These are phyloP conservation scores for Trypanosoma vivax DNA, from an alignment of 208 protist genomes.

Conservation along the genomic window DNA sequence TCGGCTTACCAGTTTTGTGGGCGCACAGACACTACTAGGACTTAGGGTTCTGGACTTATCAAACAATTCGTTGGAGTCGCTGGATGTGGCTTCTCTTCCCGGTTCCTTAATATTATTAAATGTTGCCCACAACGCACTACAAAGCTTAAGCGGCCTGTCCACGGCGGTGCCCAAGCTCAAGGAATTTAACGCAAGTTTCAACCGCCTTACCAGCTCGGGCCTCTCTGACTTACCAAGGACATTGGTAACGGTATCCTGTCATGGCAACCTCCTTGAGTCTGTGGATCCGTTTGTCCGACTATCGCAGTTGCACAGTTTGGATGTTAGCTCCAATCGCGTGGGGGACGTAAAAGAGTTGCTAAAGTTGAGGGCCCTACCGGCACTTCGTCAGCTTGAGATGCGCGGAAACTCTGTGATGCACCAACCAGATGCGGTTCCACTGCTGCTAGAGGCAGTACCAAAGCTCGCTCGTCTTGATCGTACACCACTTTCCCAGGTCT, in stretches of 20 bases:
- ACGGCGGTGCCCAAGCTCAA: constrained; percentile 33
- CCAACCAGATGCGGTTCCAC: constrained; percentile 8
- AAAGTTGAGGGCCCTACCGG: constrained; percentile 24
- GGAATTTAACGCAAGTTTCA: constrained; percentile 56
- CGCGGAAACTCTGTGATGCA: constrained; percentile 43
- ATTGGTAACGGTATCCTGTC: constrained; percentile 33
- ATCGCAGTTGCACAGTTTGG: constrained; percentile 32
- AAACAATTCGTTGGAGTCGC: constrained; percentile 49
- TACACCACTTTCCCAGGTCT: constrained; percentile 54
- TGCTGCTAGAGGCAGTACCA: constrained; percentile 33
- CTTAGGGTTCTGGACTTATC: constrained; percentile 56
- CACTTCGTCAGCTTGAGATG: constrained; percentile 56
- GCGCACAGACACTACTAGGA: constrained; percentile 32
- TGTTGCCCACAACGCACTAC: constrained; percentile 50
- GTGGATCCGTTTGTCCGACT: constrained; percentile 30
- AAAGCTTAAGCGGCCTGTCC: constrained; percentile 28
- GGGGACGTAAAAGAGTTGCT: constrained; percentile 23
- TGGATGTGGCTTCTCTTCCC: constrained; percentile 36
- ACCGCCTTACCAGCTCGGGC: constrained; percentile 40
- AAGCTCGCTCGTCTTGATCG: constrained; percentile 57
- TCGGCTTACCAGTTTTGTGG: constrained; percentile 54
- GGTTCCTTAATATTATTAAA: constrained; percentile 34
- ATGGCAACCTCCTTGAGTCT: constrained; percentile 43
- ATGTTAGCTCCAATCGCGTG: constrained; percentile 42
- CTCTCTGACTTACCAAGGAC: constrained; percentile 26